Evolutionary conservation across 768 basidiomycete species (phyloP).

Genomic region (Lactifluus rugatus): DNA sequence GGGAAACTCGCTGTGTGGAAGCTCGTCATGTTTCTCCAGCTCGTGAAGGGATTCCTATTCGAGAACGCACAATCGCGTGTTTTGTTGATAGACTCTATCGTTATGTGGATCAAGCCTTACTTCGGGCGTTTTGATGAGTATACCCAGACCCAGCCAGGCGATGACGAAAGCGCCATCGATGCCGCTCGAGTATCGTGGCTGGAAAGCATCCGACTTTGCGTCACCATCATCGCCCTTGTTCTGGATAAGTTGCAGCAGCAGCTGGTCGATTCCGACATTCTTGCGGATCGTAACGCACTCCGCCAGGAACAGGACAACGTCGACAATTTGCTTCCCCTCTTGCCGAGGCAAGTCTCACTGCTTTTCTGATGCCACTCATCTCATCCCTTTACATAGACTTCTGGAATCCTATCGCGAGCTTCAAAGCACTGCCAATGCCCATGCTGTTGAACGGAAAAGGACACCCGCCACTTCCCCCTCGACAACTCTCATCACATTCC

Average conservation of each 20-base stretch:
- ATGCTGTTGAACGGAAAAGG: slow-evolving; percentile 59
- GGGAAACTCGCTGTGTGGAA: slow-evolving; percentile 91
- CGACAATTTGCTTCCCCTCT: slow-evolving; percentile 69
- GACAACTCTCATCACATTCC: slow-evolving; percentile 71
- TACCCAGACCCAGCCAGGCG: slow-evolving; percentile 48
- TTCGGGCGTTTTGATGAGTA: slow-evolving; percentile 90
- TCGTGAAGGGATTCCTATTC: slow-evolving; percentile 83
- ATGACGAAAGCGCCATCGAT: slow-evolving; percentile 59
- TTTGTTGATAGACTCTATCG: slow-evolving; percentile 74
- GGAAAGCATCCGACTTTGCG: slow-evolving; percentile 81
- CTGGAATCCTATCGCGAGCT: slow-evolving; percentile 85
- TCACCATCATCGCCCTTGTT: slow-evolving; percentile 83
- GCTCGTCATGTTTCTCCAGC: slow-evolving; percentile 86
- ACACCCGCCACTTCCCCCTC: slow-evolving; percentile 48
- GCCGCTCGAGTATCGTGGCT: slow-evolving; percentile 78
- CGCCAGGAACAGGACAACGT: slow-evolving; percentile 87
- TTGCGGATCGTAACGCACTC: slow-evolving; percentile 49
- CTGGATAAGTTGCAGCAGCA: slow-evolving; percentile 81
- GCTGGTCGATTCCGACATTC: slow-evolving; percentile 55
- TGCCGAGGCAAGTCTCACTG: slow-evolving; percentile 58
- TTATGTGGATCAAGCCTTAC: slow-evolving; percentile 91
- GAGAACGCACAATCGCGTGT: slow-evolving; percentile 71
- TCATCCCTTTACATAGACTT: slow-evolving; percentile 38
- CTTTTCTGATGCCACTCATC: neutral
- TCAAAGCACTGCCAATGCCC: slow-evolving; percentile 52